Evolutionary conservation across 331 rosid species (phyloP).

Genomic region (Telfairia occidentalis): DNA sequence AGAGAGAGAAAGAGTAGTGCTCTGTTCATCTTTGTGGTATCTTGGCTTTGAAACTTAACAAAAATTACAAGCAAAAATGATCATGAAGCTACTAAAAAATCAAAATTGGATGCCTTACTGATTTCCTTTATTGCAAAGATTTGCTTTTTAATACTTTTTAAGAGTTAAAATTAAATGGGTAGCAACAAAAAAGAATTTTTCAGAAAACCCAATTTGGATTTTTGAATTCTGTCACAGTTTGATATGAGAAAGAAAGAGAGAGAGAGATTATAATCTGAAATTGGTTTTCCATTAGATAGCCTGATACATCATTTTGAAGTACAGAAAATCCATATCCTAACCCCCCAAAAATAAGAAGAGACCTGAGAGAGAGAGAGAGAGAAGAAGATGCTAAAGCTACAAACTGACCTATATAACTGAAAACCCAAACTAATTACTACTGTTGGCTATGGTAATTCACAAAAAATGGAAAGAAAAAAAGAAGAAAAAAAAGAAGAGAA

Average conservation of each 20-base stretch:
- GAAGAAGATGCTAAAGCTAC: conserved; percentile 20
- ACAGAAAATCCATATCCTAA: conserved; percentile 43
- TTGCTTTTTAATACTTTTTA: not conserved
- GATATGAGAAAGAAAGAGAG: not conserved
- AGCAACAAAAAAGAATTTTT: not conserved
- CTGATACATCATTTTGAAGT: conserved; percentile 37
- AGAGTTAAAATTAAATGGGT: not conserved
- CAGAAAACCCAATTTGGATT: not conserved
- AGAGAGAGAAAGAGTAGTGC: not conserved
- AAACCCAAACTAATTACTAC: conserved; percentile 27
- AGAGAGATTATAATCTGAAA: conserved; percentile 15
- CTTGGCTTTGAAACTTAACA: not conserved
- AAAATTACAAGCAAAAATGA: conserved; percentile 2
- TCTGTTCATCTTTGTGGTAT: not conserved
- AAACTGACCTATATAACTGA: conserved; percentile 44
- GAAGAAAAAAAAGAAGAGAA: conserved; percentile 14
- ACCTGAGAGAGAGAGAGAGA: conserved; percentile 15
- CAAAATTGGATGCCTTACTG: not conserved
- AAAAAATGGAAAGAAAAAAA: conserved; percentile 12
- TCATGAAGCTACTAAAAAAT: not conserved
- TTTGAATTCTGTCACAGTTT: not conserved
- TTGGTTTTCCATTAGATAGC: conserved; percentile 22
- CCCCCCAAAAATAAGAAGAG: conserved; percentile 30
- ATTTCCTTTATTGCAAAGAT: not conserved
- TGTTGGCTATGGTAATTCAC: conserved; percentile 40